Evolutionary conservation across 169 alveolate genomes (phyloP).

Genomic region (Neospora caninum): DNA sequence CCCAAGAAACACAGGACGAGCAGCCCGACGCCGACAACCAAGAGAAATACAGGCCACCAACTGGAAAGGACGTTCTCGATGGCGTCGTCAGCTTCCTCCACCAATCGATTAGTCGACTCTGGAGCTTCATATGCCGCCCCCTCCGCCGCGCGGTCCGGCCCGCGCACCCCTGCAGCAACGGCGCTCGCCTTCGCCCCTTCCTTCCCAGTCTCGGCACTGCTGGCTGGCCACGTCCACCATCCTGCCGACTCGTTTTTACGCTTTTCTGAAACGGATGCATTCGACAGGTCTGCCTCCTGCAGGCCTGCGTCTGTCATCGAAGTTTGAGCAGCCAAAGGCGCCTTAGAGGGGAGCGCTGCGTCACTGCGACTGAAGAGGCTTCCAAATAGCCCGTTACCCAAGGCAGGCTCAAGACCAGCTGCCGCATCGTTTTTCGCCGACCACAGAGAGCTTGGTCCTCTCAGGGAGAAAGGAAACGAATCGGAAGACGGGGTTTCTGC

Average conservation of each 20-base stretch:
- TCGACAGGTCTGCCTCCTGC: background rate
- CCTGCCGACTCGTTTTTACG: background rate
- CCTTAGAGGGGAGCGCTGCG: background rate
- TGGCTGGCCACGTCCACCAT: background rate
- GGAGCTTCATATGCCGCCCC: background rate
- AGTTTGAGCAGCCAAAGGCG: too few relatives aligned
- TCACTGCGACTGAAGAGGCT: background rate
- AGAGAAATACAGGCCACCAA: slow-evolving; percentile 12
- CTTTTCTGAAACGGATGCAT: background rate
- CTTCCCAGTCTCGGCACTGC: background rate
- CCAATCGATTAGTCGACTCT: background rate
- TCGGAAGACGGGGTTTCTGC: background rate
- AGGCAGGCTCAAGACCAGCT: background rate
- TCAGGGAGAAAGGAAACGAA: background rate
- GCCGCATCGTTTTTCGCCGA: background rate
- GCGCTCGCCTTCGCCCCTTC: background rate
- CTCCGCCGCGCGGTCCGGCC: background rate
- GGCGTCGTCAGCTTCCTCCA: background rate
- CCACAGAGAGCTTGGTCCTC: background rate
- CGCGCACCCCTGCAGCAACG: background rate
- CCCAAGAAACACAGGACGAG: background rate
- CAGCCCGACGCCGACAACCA: background rate
- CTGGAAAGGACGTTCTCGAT: background rate
- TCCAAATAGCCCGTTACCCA: background rate
- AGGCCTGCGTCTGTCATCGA: background rate